Conservation (phyloP, 257 asterid genomes). For the Cruciata laevipes region DNA sequence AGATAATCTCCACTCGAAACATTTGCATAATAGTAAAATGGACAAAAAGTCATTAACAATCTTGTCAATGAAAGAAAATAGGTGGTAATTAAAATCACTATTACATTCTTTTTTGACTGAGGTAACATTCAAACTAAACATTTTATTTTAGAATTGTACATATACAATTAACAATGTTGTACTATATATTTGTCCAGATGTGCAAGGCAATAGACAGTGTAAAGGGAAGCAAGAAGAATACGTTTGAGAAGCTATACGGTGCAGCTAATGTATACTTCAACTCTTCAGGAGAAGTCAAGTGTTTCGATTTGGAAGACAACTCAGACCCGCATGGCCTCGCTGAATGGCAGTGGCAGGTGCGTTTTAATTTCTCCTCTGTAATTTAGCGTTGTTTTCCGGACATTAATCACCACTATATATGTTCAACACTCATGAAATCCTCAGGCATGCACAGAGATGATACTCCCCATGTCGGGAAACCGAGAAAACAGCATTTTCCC, state of each 20-base stretch:
- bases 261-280: conserved; percentile 70
- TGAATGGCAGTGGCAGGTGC: conserved; percentile 91
- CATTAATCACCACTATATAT: neutral
- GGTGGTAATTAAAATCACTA: too few species aligned
- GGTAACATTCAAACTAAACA: too few species aligned
- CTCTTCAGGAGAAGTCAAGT: conserved; percentile 46
- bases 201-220: conserved; percentile 80
- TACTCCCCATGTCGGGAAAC: conserved; percentile 49
- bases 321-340: conserved; percentile 76
- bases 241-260: conserved; percentile 50
- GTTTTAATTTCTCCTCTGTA: too few species aligned
- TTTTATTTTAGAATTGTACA: too few species aligned
- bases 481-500: conserved; percentile 61
- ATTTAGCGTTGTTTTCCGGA: neutral
- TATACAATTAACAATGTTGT: too few species aligned
- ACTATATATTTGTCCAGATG: conserved; percentile 36
- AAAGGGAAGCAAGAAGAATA: conserved; percentile 35
- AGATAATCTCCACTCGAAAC: too few species aligned
- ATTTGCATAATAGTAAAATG: too few species aligned
- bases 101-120: too few species aligned
- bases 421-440: neutral
- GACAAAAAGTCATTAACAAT: neutral
- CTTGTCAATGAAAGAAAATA: neutral
- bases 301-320: conserved; percentile 43
- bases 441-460: conserved; percentile 89